Evolutionary conservation across 2,329 filamentous ascomycete species (phyloP).

Genomic region (Aspergillus fischeri): DNA sequence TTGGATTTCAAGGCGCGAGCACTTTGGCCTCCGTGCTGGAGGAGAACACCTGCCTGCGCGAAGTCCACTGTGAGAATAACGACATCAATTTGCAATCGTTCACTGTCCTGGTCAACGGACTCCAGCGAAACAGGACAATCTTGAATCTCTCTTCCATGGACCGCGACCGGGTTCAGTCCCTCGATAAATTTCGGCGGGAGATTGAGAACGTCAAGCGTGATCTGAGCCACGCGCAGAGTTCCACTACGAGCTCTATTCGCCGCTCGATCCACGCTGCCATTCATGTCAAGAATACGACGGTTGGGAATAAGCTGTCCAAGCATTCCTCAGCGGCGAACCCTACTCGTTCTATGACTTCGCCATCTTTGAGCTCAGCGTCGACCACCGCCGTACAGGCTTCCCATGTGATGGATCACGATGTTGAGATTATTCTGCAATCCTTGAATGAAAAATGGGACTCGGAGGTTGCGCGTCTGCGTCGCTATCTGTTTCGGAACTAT

Average conservation of each 20-base stretch:
- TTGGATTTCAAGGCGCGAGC: conserved; percentile 65
- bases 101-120: conserved; percentile 63
- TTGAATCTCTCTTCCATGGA: conserved; percentile 61
- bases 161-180: conserved; percentile 56
- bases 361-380: conserved; percentile 10
- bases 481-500: conserved; percentile 46
- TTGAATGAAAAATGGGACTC: conserved; percentile 44
- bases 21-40: conserved; percentile 66
- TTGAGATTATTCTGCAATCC: conserved; percentile 38
- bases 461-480: conserved; percentile 40
- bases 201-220: conserved; percentile 50
- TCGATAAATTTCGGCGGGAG: conserved; percentile 56
- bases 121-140: conserved; percentile 62
- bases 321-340: conserved; percentile 17
- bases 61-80: conserved; percentile 69
- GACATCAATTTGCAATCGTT: conserved; percentile 67
- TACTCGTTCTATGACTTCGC: conserved; percentile 7
- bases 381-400: conserved; percentile 19
- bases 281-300: conserved; percentile 25
- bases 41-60: conserved; percentile 57
- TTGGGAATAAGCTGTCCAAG: conserved; percentile 32
- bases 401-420: conserved; percentile 33
- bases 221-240: conserved; percentile 22
- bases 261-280: conserved; percentile 42
- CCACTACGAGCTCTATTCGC: conserved; percentile 38